These are phyloP conservation scores for Cordyceps cateniannulata DNA, from an alignment of 2,329 filamentous ascomycete genomes.

Conservation along the genomic window DNA sequence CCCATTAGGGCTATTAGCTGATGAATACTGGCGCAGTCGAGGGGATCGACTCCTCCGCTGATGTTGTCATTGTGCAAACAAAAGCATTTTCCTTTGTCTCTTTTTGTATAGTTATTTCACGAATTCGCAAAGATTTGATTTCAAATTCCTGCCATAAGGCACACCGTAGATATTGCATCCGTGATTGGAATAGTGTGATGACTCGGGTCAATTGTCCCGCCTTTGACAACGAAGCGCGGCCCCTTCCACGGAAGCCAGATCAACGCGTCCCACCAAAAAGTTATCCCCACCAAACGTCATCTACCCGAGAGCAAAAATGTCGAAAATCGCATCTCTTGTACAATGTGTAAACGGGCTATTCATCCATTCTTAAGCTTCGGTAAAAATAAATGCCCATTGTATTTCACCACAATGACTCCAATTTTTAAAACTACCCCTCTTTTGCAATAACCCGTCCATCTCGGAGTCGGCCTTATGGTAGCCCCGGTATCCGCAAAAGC, in stretches of 20 bases:
- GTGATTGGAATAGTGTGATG: not conserved
- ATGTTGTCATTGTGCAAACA: not conserved
- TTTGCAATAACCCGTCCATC: not conserved
- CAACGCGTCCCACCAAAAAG: not conserved
- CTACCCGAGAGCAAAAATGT: not conserved
- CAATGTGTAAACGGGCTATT: not conserved
- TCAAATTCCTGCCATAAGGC: not conserved
- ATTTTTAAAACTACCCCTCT: not conserved
- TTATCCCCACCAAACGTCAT: not conserved
- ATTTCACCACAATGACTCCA: not conserved
- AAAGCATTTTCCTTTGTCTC: not conserved
- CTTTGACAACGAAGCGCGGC: not conserved
- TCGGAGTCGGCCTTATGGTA: constrained; percentile 4
- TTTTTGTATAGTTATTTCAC: not conserved
- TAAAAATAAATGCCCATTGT: not conserved
- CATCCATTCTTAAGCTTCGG: not conserved
- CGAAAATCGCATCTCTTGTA: not conserved
- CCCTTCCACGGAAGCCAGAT: not conserved
- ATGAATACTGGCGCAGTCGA: not conserved
- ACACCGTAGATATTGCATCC: not conserved
- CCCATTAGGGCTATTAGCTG: not conserved
- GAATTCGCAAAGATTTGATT: not conserved
- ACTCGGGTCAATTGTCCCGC: not conserved
- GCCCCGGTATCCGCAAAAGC: constrained; percentile 5
- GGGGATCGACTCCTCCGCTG: not conserved